Percentiles rank a stretch among this genome's conserved stretches.
Evolutionary conservation across 495 filamentous ascomycete genomes (phyloP).

Genomic region (Coniosporium apollinis): DNA sequence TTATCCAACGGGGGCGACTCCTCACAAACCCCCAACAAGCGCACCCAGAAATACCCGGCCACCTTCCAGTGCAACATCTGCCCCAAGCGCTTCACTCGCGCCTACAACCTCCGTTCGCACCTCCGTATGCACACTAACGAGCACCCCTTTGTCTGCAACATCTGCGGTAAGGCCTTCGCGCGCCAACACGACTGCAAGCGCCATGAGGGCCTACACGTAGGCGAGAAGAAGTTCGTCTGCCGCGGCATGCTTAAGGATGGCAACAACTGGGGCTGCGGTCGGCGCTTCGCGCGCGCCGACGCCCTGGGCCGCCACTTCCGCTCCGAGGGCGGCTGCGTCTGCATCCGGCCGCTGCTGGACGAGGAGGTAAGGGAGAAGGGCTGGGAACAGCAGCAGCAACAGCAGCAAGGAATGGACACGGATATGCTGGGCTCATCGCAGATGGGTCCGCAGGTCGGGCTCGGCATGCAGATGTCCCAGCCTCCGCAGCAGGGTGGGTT

Average conservation of each 20-base stretch:
- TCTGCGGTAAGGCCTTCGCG: conserved; percentile 85
- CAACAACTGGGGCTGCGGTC: conserved; percentile 70
- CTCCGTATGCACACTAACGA: conserved; percentile 86
- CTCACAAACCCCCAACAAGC: conserved; percentile 27
- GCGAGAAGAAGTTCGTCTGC: conserved; percentile 90
- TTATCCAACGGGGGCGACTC: conserved; percentile 30
- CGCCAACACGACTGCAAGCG: conserved; percentile 87
- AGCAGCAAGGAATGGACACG: conserved; percentile 2
- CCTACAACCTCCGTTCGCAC: conserved; percentile 84
- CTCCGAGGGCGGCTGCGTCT: conserved; percentile 72
- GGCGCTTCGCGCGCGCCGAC: conserved; percentile 74
- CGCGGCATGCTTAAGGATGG: conserved; percentile 63
- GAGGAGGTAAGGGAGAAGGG: conserved; percentile 59
- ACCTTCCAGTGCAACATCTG: conserved; percentile 79
- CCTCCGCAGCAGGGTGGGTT: conserved; percentile 1
- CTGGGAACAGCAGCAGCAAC: conserved; percentile 40
- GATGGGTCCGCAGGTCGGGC: not conserved
- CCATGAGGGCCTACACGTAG: conserved; percentile 78
- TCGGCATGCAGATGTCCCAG: conserved; percentile 1
- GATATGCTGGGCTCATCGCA: conserved; percentile 21
- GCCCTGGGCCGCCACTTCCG: conserved; percentile 77
- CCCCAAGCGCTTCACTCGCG: conserved; percentile 74
- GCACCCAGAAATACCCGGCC: conserved; percentile 76
- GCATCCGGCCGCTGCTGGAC: conserved; percentile 74
- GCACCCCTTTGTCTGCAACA: conserved; percentile 81